phyloP scores from a whole-genome alignment of 345 rosid genomes.

The Limnanthes douglasii region DNA sequence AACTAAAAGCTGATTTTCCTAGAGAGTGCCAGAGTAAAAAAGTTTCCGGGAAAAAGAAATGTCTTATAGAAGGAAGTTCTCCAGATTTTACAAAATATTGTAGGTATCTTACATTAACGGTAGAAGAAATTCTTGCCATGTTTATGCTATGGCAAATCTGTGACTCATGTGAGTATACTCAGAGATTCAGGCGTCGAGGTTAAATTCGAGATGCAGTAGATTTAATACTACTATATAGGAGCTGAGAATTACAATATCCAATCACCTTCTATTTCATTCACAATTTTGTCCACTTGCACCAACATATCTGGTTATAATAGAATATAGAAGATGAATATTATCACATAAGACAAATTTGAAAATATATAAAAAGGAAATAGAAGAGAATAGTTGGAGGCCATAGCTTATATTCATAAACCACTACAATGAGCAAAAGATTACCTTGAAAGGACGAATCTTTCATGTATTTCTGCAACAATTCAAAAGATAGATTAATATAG shows the following conservation, averaged over 20 bases:
- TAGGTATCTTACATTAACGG: too few species aligned
- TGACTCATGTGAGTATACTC: too few species aligned
- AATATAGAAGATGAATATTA: constrained; percentile 1
- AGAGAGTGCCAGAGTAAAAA: too few species aligned
- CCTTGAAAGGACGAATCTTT: constrained; percentile 85
- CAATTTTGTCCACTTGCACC: constrained; percentile 47
- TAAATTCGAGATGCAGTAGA: too few species aligned
- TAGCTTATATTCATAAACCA: constrained; percentile 2
- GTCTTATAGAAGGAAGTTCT: too few species aligned
- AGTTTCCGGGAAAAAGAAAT: too few species aligned
- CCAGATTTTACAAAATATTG: too few species aligned
- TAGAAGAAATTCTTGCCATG: too few species aligned
- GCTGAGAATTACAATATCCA: constrained; percentile 13
- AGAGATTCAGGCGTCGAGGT: too few species aligned
- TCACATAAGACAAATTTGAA: neutral
- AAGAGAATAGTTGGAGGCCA: constrained; percentile 2
- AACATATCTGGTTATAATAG: constrained; percentile 49
- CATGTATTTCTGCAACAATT: constrained; percentile 52
- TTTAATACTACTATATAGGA: too few species aligned
- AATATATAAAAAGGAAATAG: neutral
- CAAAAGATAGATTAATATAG: constrained; percentile 5
- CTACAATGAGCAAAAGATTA: constrained; percentile 12
- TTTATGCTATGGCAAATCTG: too few species aligned
- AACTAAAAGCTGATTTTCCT: too few species aligned
- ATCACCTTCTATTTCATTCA: constrained; percentile 38